A percentile compares a stretch with the other conserved stretches of the same genome.
phyloP scores from a whole-genome alignment of 2,329 filamentous ascomycete species.

The Fusarium goolgardi region DNA sequence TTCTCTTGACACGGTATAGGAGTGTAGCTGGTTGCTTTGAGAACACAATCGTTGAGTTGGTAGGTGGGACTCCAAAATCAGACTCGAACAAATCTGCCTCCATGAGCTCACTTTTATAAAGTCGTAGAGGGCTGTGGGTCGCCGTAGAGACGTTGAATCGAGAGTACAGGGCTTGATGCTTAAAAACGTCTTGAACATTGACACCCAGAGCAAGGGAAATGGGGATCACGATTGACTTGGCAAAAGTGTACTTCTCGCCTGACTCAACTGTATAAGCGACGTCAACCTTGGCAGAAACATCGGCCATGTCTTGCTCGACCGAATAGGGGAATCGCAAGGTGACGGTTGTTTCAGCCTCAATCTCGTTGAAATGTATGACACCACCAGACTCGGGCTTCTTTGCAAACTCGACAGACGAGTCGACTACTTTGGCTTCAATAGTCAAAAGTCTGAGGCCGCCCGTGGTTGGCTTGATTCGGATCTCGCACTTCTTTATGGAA shows the following conservation, averaged over 20 bases:
- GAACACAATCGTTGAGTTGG: slow-evolving; percentile 73
- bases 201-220: slow-evolving; percentile 88
- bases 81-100: slow-evolving; percentile 77
- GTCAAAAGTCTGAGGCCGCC: slow-evolving; percentile 73
- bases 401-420: slow-evolving; percentile 56
- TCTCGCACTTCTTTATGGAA: slow-evolving; percentile 66
- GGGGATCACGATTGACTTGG: slow-evolving; percentile 69
- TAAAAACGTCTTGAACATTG: slow-evolving; percentile 97
- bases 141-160: slow-evolving; percentile 91
- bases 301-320: slow-evolving; percentile 78
- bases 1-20: slow-evolving; percentile 80
- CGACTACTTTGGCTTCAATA: slow-evolving; percentile 65
- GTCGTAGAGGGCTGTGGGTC: slow-evolving; percentile 76
- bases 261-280: slow-evolving; percentile 76
- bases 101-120: slow-evolving; percentile 77
- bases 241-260: slow-evolving; percentile 59
- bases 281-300: slow-evolving; percentile 80
- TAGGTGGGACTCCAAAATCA: slow-evolving; percentile 66
- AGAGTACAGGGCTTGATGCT: slow-evolving; percentile 82
- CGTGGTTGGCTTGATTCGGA: slow-evolving; percentile 72
- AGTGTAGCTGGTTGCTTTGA: slow-evolving; percentile 84
- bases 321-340: slow-evolving; percentile 82
- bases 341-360: slow-evolving; percentile 60
- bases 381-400: slow-evolving; percentile 67
- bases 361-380: slow-evolving; percentile 61